Evolutionary conservation across 495 filamentous ascomycete genomes (phyloP).

Genomic region (Evernia prunastri): DNA sequence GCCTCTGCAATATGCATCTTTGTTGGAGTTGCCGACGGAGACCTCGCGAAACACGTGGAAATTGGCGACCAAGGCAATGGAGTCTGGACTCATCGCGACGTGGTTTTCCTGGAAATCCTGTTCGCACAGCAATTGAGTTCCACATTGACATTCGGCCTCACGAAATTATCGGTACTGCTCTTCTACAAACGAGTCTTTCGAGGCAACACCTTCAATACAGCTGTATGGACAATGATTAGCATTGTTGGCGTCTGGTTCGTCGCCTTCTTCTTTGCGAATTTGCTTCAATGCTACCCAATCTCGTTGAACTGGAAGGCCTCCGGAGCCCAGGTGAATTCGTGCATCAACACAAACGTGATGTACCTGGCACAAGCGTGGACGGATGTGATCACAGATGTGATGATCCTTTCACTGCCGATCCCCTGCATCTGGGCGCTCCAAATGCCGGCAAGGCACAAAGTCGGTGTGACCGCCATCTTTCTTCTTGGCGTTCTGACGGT

Average conservation of each 20-base stretch:
- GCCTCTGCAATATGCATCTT: slow-evolving; percentile 4
- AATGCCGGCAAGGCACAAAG: slow-evolving; percentile 18
- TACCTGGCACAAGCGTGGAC: slow-evolving; percentile 13
- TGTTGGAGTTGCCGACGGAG: neutral
- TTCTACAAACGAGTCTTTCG: slow-evolving; percentile 15
- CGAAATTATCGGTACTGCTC: slow-evolving; percentile 9
- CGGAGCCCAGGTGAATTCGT: neutral
- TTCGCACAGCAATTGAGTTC: neutral
- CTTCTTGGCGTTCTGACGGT: slow-evolving; percentile 26
- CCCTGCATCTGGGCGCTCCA: slow-evolving; percentile 17
- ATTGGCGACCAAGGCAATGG: neutral
- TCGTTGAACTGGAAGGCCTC: slow-evolving; percentile 2
- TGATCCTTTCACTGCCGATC: slow-evolving; percentile 7
- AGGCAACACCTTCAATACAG: neutral
- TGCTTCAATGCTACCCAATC: slow-evolving; percentile 14
- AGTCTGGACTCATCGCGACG: neutral
- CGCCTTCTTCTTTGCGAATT: slow-evolving; percentile 13
- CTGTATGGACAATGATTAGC: slow-evolving; percentile 12
- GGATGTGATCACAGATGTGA: slow-evolving; percentile 11
- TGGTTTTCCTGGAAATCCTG: slow-evolving; percentile 2
- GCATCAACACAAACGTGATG: slow-evolving; percentile 8
- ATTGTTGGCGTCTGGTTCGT: slow-evolving; percentile 7
- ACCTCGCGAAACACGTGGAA: neutral
- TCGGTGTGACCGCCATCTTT: slow-evolving; percentile 23
- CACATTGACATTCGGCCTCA: slow-evolving; percentile 8